These are phyloP conservation scores for Euphorbia schlechtendalii DNA, from an alignment of 441 rosid species.

Conservation along the genomic window DNA sequence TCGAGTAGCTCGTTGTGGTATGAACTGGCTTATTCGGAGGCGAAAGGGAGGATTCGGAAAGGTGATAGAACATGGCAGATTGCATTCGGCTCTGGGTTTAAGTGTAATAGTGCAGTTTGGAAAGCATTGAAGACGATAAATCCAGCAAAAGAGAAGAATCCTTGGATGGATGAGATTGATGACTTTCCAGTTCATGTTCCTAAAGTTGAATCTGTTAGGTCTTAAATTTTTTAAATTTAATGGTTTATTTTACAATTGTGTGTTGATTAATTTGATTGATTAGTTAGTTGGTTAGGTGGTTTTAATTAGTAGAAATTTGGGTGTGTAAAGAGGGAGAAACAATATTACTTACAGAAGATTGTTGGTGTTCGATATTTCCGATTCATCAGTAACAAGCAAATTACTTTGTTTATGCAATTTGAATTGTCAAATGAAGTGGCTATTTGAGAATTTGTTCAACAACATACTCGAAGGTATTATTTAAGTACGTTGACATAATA, in stretches of 20 bases:
- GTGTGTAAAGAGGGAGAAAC: too few species aligned
- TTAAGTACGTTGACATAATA: too few species aligned
- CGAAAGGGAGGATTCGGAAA: constrained; percentile 54
- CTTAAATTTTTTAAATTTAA: too few species aligned
- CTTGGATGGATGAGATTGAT: constrained; percentile 54
- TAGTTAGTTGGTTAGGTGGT: too few species aligned
- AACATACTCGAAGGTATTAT: too few species aligned
- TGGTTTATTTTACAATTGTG: too few species aligned
- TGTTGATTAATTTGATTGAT: too few species aligned
- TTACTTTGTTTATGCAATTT: neutral
- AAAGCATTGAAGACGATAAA: constrained; percentile 48
- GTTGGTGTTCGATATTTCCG: neutral
- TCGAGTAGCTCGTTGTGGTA: constrained; percentile 92
- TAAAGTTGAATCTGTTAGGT: constrained; percentile 23
- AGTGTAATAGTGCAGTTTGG: constrained; percentile 89
- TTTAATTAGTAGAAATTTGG: too few species aligned
- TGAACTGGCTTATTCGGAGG: constrained; percentile 72
- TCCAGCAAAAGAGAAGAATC: constrained; percentile 53
- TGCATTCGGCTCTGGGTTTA: constrained; percentile 94
- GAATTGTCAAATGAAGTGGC: neutral
- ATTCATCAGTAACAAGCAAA: neutral
- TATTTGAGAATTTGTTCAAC: too few species aligned
- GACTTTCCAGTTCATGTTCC: constrained; percentile 52
- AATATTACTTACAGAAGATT: too few species aligned
- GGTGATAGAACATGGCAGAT: constrained; percentile 95